phyloP scores from a whole-genome alignment of 441 rosid genomes.

The Pelargonium cotyledonis region DNA sequence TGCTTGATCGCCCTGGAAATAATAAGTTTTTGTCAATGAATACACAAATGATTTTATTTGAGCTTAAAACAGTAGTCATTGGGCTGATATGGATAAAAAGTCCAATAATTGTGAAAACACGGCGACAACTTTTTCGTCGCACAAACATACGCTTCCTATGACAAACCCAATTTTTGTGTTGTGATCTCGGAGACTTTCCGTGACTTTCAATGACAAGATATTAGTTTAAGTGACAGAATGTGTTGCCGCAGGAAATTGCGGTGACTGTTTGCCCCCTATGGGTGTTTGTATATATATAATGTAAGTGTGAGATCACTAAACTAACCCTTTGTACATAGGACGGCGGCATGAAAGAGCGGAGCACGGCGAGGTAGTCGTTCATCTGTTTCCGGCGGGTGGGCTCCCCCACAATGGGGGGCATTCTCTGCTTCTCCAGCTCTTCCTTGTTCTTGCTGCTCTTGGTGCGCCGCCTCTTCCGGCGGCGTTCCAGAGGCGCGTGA shows the following conservation, averaged over 20 bases:
- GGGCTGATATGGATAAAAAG: too few species aligned
- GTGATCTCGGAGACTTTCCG: too few species aligned
- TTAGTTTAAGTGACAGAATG: too few species aligned
- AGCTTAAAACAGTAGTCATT: too few species aligned
- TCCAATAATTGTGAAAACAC: too few species aligned
- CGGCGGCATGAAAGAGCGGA: constrained; percentile 60
- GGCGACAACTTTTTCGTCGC: too few species aligned
- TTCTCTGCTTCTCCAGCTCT: constrained; percentile 65
- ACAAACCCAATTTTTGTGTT: too few species aligned
- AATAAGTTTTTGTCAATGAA: too few species aligned
- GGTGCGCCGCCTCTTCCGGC: constrained; percentile 46
- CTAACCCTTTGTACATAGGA: constrained; percentile 64
- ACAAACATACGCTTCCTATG: too few species aligned
- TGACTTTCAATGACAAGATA: too few species aligned
- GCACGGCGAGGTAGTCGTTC: constrained; percentile 59
- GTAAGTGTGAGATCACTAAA: not conserved
- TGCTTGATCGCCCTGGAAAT: constrained; percentile 61
- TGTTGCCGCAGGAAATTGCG: too few species aligned
- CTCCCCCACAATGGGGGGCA: constrained; percentile 66
- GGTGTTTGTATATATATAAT: not conserved
- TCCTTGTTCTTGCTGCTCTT: constrained; percentile 51
- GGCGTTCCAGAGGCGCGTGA: constrained; percentile 20
- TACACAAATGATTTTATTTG: too few species aligned
- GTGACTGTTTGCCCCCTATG: not conserved
- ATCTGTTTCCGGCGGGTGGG: constrained; percentile 72